Percentiles rank a stretch among this genome's conserved stretches.
These are phyloP conservation scores for Candida sphagnicola DNA, from an alignment of 805 yeast species.

Conservation along the genomic window DNA sequence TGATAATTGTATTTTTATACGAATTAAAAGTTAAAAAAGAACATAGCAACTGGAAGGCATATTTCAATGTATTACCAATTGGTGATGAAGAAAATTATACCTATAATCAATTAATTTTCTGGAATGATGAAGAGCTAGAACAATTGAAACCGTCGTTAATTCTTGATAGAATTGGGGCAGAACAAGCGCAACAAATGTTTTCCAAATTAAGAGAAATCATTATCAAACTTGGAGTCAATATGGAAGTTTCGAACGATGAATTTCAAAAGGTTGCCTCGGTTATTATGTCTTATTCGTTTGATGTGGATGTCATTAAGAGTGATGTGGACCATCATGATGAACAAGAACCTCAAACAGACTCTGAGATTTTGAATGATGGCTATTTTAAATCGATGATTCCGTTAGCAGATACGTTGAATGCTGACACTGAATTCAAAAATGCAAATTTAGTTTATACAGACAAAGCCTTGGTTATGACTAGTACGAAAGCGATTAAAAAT, in stretches of 20 bases:
- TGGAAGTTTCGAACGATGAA: constrained; percentile 43
- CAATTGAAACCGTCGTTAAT: constrained; percentile 67
- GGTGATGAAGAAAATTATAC: constrained; percentile 20
- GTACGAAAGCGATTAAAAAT: constrained; percentile 52
- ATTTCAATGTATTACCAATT: constrained; percentile 68
- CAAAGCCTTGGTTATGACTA: constrained; percentile 61
- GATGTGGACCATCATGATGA: constrained; percentile 19
- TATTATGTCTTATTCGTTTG: constrained; percentile 89
- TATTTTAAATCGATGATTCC: constrained; percentile 86
- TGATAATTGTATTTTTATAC: constrained; percentile 64
- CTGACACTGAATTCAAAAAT: constrained; percentile 73
- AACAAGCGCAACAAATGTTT: constrained; percentile 61
- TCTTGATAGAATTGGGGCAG: constrained; percentile 64
- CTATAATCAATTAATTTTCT: constrained; percentile 72
- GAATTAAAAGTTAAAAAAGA: constrained; percentile 46
- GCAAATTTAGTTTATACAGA: constrained; percentile 60
- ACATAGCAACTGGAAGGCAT: constrained; percentile 61
- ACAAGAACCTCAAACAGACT: constrained; percentile 18
- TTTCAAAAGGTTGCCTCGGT: constrained; percentile 74
- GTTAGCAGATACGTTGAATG: constrained; percentile 84
- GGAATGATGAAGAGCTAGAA: constrained; percentile 62
- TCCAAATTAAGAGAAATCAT: constrained; percentile 33
- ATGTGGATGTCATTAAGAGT: constrained; percentile 50
- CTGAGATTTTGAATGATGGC: constrained; percentile 18
- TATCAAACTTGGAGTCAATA: constrained; percentile 23